These are phyloP conservation scores for Fusarium drepaniforme DNA, from an alignment of 2,329 filamentous ascomycete species.

Conservation along the genomic window DNA sequence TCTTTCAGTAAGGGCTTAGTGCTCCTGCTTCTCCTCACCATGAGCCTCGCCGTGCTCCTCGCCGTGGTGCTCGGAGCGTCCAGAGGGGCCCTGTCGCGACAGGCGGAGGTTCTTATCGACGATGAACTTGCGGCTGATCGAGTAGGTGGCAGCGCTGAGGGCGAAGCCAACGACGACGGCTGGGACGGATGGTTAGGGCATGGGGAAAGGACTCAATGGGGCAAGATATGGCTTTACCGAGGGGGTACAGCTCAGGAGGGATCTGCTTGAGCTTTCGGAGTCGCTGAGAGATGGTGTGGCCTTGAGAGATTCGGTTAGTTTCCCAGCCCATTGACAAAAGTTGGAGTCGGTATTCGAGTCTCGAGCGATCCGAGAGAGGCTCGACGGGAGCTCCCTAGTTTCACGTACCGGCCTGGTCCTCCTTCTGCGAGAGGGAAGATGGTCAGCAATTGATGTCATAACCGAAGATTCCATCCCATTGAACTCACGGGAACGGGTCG, in stretches of 20 bases:
- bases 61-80: slow-evolving; percentile 51
- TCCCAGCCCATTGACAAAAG: slow-evolving; percentile 29
- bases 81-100: slow-evolving; percentile 71
- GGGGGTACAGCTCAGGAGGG: slow-evolving; percentile 92
- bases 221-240: slow-evolving; percentile 71
- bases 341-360: slow-evolving; percentile 14
- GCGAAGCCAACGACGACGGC: slow-evolving; percentile 91
- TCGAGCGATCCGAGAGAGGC: slow-evolving; percentile 28
- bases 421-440: slow-evolving; percentile 61
- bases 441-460: slow-evolving; percentile 43
- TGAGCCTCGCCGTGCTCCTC: slow-evolving; percentile 38
- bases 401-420: slow-evolving; percentile 76
- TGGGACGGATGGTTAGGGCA: slow-evolving; percentile 54
- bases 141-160: slow-evolving; percentile 85
- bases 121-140: slow-evolving; percentile 82
- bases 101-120: slow-evolving; percentile 95
- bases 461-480: slow-evolving; percentile 39
- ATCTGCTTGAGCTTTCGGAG: slow-evolving; percentile 90
- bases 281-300: slow-evolving; percentile 96
- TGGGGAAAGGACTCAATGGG: slow-evolving; percentile 29
- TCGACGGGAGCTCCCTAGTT: slow-evolving; percentile 15
- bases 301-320: slow-evolving; percentile 61
- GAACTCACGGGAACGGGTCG: slow-evolving; percentile 76
- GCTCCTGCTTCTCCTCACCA: slow-evolving; percentile 47
- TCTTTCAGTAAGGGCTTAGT: slow-evolving; percentile 37